phyloP scores from a whole-genome alignment of 1,139 yeast species.

The Candida tunisiensis region DNA sequence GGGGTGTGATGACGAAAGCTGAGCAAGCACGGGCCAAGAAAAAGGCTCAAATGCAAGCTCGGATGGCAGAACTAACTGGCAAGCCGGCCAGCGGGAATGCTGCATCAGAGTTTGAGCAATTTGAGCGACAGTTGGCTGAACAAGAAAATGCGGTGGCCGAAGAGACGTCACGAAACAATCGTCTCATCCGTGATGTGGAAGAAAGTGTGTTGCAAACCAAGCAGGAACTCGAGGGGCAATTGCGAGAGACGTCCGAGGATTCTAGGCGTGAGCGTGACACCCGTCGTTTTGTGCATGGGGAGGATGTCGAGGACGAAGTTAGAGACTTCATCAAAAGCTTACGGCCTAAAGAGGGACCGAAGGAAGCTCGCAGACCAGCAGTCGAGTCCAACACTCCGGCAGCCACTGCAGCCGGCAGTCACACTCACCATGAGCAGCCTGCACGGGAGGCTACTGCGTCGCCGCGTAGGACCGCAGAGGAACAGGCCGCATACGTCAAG shows the following conservation, averaged over 20 bases:
- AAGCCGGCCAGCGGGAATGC: constrained; percentile 33
- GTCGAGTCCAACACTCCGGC: constrained; percentile 3
- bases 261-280: constrained; percentile 33
- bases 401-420: background rate
- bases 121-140: constrained; percentile 39
- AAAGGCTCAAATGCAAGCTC: constrained; percentile 70
- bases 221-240: constrained; percentile 32
- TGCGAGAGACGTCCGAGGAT: constrained; percentile 19
- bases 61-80: constrained; percentile 90
- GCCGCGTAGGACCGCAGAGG: constrained; percentile 13
- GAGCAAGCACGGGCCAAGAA: constrained; percentile 67
- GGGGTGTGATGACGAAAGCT: constrained; percentile 67
- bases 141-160: constrained; percentile 36
- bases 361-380: background rate
- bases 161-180: constrained; percentile 37
- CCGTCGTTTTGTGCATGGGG: constrained; percentile 73
- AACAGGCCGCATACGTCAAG: constrained; percentile 68
- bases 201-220: constrained; percentile 57
- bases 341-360: background rate
- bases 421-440: too few relatives aligned
- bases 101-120: constrained; percentile 31
- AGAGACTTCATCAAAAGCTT: constrained; percentile 33
- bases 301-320: constrained; percentile 59
- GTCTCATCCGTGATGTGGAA: constrained; percentile 56
- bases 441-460: background rate